Base-by-base conservation (phyloP, 352 stramenopile genomes). In the Pythium insidiosum region DNA sequence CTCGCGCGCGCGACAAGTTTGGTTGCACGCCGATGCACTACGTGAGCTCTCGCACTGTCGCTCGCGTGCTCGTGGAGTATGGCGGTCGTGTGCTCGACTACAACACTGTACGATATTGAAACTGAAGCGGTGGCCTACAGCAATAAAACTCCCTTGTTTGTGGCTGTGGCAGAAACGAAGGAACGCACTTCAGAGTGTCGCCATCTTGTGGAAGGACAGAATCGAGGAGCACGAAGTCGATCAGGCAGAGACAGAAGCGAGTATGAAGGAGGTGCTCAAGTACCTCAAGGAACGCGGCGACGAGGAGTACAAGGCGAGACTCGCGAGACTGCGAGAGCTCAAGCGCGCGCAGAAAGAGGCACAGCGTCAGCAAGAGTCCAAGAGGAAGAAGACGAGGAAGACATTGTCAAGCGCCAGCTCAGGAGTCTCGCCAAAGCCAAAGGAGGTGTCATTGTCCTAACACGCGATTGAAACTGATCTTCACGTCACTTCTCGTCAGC, bases 21-120 rank as follows among this genome's bases (percentile, higher is more conserved):
- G 66, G 62, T 5, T 79, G 61, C 4, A 74, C 77, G 0, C 72
- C 77, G 1, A 60, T 89, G 58, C 74, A 89, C 44, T 89, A 88
- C 31, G 74, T 69, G 33, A 67, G 73, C 31, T 82, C 74, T 13
- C 38, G 76, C 24, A 84, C 52, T n/a, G 62, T 84, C 7, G 71
- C 67, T 3, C 84, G 83, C 31, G 55, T 87, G 11, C 59, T 87
- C 3, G 33, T 83, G 15, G 67, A 81, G 28, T 87, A 87, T 15
- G 69, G 72, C 1, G 65, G 49, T 6, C 62, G 61, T 42, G 57
- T 81, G 2, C 66, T 87, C 21, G 71, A 84, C 50, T 73, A 70
- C 45, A 83, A 84, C 33, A 47, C 64, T 22, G 71, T 83, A 47
- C 22, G 55, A 38, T 2, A 16, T 24, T 5, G 2, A 20, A 20